Base-by-base conservation (phyloP, 208 protist species). In the Crithidia acanthocephali region DNA sequence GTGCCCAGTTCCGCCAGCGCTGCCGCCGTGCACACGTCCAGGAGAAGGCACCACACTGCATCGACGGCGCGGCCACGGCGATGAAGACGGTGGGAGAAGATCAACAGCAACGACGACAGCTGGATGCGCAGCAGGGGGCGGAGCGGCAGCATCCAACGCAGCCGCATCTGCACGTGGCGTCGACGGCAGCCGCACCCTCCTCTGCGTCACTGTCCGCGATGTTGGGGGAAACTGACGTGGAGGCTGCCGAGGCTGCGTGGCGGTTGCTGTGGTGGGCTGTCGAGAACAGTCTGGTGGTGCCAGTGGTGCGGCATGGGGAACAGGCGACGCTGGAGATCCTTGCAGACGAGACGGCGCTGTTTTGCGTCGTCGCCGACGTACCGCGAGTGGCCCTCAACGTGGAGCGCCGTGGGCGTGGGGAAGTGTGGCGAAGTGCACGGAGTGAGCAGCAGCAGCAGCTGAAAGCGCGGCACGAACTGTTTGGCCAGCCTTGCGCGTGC, bases 201-300 rank as follows among this genome's bases (percentile, higher is more conserved):
- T 42, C n/a, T n/a, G n/a, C n/a, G n/a, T n/a, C n/a, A n/a, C n/a
- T n/a, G n/a, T n/a, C n/a, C n/a, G n/a, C n/a, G n/a, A n/a, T 42
- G 13, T 13, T 6, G 13, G 37, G 9, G 37, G 37, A 42, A 13
- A 23, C 35, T 27, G 58, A 59, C 25, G 30, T 37, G 20, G 30
- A 30, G 47, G 55, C 51, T 25, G 65, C 64, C 27, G 28, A 37
- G 27, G 68, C 55, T 6, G 20, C 32, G 45, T 80, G 75, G 68
- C 75, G 61, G 13, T 53, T 80, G 20, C 74, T 80, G n/a, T 80
- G 74, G 74, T 80, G 74, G 74, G 66, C 74, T 2, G 62, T 74
- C 27, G 53, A 71, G 53, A 80, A 80, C 51, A 74, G 20, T 30
- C 51, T 80, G 11, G 44, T 80, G 28, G 47, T 70, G 20, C 67